Conservation (phyloP, 148 eudicot species). For the Rhododendron ferrugineum region DNA sequence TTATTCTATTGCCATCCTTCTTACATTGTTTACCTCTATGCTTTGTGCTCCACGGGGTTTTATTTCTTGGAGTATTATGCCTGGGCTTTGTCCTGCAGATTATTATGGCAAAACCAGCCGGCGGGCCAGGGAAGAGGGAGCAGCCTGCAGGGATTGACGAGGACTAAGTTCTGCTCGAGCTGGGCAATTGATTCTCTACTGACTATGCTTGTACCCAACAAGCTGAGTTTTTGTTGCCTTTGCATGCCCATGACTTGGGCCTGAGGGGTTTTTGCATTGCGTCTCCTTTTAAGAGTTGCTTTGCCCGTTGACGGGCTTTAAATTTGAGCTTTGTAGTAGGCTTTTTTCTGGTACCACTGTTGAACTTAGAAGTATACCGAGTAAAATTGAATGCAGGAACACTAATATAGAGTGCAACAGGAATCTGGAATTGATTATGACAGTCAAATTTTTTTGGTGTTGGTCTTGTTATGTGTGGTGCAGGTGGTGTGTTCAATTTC, state of each 20-base stretch:
- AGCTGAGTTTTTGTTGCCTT: background rate
- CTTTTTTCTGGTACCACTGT: background rate
- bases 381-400: background rate
- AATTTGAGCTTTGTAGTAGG: background rate
- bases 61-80: background rate
- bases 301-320: background rate
- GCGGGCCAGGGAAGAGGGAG: slow-evolving; percentile 65
- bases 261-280: too few relatives aligned
- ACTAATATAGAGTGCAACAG: background rate
- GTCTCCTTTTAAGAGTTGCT: background rate
- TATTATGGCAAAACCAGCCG: slow-evolving; percentile 98
- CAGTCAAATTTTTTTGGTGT: too few relatives aligned
- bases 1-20: background rate
- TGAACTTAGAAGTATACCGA: background rate
- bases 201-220: background rate
- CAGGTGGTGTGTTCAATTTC: background rate
- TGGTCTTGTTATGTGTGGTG: background rate
- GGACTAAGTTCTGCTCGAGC: slow-evolving; percentile 31
- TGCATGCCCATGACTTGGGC: background rate
- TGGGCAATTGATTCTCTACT: background rate
- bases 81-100: slow-evolving; percentile 45
- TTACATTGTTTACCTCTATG: background rate
- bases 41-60: background rate
- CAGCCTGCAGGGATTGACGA: slow-evolving; percentile 76
- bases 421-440: background rate